A percentile compares a stretch with the other conserved stretches of the same genome.
These are phyloP conservation scores for Chlorella sorokiniana DNA, from an alignment of 139 green algal genomes.

Conservation along the genomic window DNA sequence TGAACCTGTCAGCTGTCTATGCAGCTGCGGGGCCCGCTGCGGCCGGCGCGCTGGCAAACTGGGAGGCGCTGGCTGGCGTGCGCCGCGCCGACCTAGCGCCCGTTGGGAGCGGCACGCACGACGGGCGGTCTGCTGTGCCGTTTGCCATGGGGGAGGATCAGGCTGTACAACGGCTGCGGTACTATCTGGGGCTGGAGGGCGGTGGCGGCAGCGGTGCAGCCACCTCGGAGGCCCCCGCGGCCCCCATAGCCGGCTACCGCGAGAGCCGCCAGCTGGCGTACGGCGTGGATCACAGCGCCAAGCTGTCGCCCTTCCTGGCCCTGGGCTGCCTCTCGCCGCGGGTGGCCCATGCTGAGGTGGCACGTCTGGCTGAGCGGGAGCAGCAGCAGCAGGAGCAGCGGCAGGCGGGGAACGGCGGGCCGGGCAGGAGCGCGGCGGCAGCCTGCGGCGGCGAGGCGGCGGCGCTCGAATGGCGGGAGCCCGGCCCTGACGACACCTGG, in stretches of 20 bases:
- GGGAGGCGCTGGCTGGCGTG: slow-evolving; percentile 10
- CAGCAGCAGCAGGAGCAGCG: neutral
- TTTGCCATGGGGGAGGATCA: slow-evolving; percentile 25
- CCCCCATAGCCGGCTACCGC: slow-evolving; percentile 24
- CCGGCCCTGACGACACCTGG: slow-evolving; percentile 12
- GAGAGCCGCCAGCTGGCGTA: slow-evolving; percentile 29
- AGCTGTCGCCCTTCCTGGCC: slow-evolving; percentile 73
- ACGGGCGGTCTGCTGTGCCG: neutral
- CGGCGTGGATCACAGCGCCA: slow-evolving; percentile 69
- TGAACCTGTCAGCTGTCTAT: neutral
- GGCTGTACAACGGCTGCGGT: slow-evolving; percentile 20
- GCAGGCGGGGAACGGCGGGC: neutral
- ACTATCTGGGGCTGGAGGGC: neutral
- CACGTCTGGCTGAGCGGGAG: neutral
- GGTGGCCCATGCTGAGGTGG: slow-evolving; percentile 47
- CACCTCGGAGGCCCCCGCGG: too few relatives aligned
- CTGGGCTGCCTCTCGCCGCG: slow-evolving; percentile 76
- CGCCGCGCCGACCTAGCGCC: neutral
- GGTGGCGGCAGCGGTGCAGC: neutral
- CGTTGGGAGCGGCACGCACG: neutral
- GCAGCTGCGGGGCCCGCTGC: neutral
- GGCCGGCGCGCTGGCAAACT: neutral
- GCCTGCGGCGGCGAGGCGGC: neutral
- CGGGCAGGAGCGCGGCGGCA: slow-evolving; percentile 1
- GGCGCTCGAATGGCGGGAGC: slow-evolving; percentile 1